Evolutionary conservation across 257 asterid species (phyloP).

Genomic region (Misopates orontium): DNA sequence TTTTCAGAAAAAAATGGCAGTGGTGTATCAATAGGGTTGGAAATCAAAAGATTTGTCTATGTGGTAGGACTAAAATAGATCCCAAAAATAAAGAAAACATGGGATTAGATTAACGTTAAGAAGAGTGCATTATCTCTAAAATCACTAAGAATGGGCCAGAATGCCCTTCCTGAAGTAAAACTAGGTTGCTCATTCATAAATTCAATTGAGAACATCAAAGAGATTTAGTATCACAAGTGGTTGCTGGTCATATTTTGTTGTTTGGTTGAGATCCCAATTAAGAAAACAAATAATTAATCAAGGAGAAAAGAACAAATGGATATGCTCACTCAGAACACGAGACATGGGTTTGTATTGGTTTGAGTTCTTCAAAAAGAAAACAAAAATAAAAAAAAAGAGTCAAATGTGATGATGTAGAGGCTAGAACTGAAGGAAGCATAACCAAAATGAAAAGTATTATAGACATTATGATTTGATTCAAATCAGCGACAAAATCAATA

Average conservation of each 20-base stretch:
- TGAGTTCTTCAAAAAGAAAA: no score
- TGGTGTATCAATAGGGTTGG: no score
- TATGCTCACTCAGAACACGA: no score
- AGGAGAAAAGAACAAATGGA: background rate
- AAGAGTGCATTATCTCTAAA: no score
- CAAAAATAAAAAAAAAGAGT: no score
- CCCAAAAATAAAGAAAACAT: background rate
- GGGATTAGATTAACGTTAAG: background rate
- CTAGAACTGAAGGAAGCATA: constrained; percentile 2
- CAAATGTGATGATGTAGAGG: background rate
- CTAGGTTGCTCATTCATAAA: background rate
- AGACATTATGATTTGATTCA: background rate
- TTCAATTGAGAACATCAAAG: background rate
- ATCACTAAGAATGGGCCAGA: background rate
- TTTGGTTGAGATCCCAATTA: background rate
- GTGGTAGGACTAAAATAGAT: background rate
- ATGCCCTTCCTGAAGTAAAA: background rate
- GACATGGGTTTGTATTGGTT: no score
- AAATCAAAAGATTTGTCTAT: no score
- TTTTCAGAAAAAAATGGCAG: no score
- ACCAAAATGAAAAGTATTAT: background rate
- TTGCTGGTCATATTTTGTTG: background rate
- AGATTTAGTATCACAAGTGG: background rate
- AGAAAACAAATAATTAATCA: background rate
- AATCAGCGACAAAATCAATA: background rate